Percentiles rank a stretch among this genome's conserved stretches.
Conservation (phyloP, 352 stramenopile genomes). For the Globisporangium alternatum region DNA sequence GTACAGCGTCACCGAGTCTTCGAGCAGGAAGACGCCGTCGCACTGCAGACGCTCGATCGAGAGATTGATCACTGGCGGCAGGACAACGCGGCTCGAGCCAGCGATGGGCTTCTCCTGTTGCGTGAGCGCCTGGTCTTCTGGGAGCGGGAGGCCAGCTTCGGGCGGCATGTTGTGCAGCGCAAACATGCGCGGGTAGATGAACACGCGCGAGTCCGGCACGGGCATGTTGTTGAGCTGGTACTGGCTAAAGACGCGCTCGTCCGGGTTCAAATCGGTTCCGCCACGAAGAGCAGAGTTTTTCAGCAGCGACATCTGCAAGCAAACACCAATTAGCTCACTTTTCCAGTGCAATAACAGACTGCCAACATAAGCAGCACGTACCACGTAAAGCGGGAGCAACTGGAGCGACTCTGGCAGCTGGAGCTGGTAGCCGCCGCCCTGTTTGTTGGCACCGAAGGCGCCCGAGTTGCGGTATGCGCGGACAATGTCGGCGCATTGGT, state of each 20-base stretch:
- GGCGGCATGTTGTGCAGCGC: conserved; percentile 90
- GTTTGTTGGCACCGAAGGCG: conserved; percentile 60
- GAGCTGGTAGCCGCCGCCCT: conserved; percentile 71
- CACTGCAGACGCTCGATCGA: conserved; percentile 93
- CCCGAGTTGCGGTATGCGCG: conserved; percentile 85
- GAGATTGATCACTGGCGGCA: conserved; percentile 93
- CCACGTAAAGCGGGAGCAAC: conserved; percentile 94
- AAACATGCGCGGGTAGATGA: conserved; percentile 98
- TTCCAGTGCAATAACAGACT: conserved; percentile 5
- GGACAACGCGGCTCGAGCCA: conserved; percentile 65
- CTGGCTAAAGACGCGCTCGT: conserved; percentile 94
- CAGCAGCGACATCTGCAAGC: conserved; percentile 91
- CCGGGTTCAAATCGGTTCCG: conserved; percentile 94
- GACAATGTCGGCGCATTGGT: conserved; percentile 92
- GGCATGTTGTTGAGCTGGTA: conserved; percentile 95
- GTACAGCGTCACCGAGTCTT: conserved; percentile 95
- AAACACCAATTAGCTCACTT: background rate
- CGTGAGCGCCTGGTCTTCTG: conserved; percentile 35
- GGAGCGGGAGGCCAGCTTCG: conserved; percentile 76
- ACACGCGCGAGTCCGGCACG: conserved; percentile 87
- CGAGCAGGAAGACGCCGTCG: conserved; percentile 96
- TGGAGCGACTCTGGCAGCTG: conserved; percentile 90
- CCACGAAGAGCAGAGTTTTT: conserved; percentile 98
- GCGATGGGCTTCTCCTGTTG: conserved; percentile 49
- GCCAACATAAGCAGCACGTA: conserved; percentile 31